phyloP scores from a whole-genome alignment of 2,329 filamentous ascomycete species.

The Beauveria varroae region DNA sequence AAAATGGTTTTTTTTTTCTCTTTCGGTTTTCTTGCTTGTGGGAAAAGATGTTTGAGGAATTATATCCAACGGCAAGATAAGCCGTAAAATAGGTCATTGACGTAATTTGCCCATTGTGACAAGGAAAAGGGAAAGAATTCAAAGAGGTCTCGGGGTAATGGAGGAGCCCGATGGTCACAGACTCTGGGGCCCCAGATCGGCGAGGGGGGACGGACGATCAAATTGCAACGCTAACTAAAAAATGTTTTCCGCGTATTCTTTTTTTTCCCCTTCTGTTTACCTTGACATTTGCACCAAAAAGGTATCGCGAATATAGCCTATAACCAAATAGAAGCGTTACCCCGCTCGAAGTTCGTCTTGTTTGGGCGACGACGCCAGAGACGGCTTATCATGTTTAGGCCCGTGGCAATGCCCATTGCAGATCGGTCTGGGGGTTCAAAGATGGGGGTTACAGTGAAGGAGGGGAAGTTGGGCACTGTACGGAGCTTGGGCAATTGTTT shows the following conservation, averaged over 20 bases:
- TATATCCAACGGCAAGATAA: not conserved
- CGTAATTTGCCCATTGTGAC: not conserved
- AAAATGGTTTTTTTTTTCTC: too few species aligned
- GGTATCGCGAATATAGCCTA: not conserved
- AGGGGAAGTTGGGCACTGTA: not conserved
- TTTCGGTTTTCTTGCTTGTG: too few species aligned
- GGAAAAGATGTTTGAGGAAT: not conserved
- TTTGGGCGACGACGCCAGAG: not conserved
- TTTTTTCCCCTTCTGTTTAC: not conserved
- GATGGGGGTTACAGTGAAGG: not conserved
- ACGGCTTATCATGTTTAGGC: not conserved
- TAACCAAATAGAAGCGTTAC: not conserved
- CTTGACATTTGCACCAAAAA: not conserved
- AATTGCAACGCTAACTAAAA: not conserved
- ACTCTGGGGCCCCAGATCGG: not conserved
- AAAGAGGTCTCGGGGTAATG: not conserved
- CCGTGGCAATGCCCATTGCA: not conserved
- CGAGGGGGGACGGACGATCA: not conserved
- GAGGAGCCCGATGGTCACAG: not conserved
- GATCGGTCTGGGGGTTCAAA: not conserved
- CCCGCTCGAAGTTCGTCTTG: constrained; percentile 3
- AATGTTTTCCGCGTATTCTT: not conserved
- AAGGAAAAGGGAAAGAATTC: too few species aligned
- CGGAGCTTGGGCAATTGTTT: not conserved
- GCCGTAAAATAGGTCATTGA: not conserved